Evolutionary conservation across 2,329 filamentous ascomycete species (phyloP).

Genomic region (Drechslerella dactyloides): DNA sequence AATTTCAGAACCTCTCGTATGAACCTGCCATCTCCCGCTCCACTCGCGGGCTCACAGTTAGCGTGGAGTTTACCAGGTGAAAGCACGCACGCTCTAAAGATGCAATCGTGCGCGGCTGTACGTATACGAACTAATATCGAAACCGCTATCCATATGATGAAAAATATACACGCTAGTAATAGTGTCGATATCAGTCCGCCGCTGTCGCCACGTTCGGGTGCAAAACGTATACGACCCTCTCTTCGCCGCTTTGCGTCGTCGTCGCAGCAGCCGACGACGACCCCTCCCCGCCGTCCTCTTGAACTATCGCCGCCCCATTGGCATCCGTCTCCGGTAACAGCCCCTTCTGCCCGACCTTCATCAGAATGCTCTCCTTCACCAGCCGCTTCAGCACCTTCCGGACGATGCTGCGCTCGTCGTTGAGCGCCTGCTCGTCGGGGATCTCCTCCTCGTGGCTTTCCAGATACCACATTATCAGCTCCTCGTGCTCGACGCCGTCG

Average conservation of each 20-base stretch:
- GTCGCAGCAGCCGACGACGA: constrained; percentile 55
- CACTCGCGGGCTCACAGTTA: no score
- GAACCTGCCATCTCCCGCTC: no score
- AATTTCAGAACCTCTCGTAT: no score
- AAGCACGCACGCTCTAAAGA: no score
- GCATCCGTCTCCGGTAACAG: constrained; percentile 80
- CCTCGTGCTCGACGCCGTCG: constrained; percentile 84
- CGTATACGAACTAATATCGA: background rate
- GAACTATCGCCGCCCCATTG: constrained; percentile 63
- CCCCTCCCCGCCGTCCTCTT: constrained; percentile 51
- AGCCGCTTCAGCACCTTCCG: constrained; percentile 91
- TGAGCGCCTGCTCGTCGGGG: constrained; percentile 78
- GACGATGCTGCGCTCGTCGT: constrained; percentile 74
- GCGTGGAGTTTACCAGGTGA: no score
- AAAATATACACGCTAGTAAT: constrained; percentile 1
- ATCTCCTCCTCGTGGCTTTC: constrained; percentile 88
- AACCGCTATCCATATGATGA: background rate
- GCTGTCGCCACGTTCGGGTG: constrained; percentile 73
- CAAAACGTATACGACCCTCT: constrained; percentile 77
- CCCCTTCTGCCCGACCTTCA: constrained; percentile 68
- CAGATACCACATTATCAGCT: constrained; percentile 85
- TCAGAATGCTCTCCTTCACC: constrained; percentile 76
- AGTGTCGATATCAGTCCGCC: constrained; percentile 24
- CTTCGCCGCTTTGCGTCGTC: constrained; percentile 43
- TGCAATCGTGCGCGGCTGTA: background rate